These are phyloP conservation scores for Backusella luteola DNA, from an alignment of 192 early-diverging fungal species.

Conservation along the genomic window DNA sequence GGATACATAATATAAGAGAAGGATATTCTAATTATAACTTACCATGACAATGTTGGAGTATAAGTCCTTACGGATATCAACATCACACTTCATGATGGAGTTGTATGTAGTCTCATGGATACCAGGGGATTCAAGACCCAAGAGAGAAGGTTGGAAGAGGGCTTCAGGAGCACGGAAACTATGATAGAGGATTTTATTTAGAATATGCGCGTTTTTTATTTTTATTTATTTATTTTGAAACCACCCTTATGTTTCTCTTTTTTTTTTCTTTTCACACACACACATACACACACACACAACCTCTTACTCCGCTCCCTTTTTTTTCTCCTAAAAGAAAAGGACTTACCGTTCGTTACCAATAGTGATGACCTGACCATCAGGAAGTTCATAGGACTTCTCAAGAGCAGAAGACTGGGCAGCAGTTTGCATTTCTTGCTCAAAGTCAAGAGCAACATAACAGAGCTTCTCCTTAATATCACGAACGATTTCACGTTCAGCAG, in stretches of 20 bases:
- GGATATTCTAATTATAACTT: neutral
- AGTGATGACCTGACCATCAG: slow-evolving; percentile 97
- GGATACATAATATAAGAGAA: neutral
- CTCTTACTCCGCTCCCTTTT: neutral
- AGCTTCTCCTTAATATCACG: slow-evolving; percentile 99
- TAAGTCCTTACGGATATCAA: slow-evolving; percentile 93
- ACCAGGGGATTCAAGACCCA: slow-evolving; percentile 85
- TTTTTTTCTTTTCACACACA: neutral
- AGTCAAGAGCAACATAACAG: slow-evolving; percentile 97
- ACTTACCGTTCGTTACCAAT: slow-evolving; percentile 83
- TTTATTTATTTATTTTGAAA: neutral
- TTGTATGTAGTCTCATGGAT: slow-evolving; percentile 97
- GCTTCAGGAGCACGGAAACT: slow-evolving; percentile 94
- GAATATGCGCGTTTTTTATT: neutral
- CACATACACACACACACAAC: neutral
- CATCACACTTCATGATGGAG: slow-evolving; percentile 95
- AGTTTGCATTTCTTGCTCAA: slow-evolving; percentile 96
- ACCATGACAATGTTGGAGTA: slow-evolving; percentile 92
- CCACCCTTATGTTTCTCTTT: neutral
- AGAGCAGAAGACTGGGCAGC: slow-evolving; percentile 86
- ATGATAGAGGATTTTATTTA: neutral
- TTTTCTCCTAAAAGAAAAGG: neutral
- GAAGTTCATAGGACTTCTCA: slow-evolving; percentile 97
- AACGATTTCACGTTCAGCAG: slow-evolving; percentile 96
- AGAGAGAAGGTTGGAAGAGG: slow-evolving; percentile 93